Conservation (phyloP, 768 basidiomycete genomes). For the Rhizopogon vulgaris region DNA sequence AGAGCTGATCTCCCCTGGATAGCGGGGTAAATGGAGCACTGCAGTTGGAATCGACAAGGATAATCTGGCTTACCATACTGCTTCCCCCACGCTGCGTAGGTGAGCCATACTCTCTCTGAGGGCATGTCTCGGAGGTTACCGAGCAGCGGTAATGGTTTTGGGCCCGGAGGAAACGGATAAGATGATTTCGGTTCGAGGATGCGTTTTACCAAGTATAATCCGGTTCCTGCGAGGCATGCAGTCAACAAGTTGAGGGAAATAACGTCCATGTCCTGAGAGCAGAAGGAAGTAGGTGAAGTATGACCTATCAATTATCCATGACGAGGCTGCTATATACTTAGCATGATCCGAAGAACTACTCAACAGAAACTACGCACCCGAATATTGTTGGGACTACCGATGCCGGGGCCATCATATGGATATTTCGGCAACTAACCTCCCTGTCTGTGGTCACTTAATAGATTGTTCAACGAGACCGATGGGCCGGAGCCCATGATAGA, state of each 20-base stretch:
- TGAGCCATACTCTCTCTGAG: slow-evolving; percentile 14
- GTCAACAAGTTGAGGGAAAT: neutral
- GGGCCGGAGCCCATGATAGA: too few relatives aligned
- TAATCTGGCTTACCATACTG: slow-evolving; percentile 2
- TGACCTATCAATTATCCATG: too few relatives aligned
- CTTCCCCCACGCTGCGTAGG: slow-evolving; percentile 16
- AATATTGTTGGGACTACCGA: too few relatives aligned
- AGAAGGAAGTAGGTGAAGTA: too few relatives aligned
- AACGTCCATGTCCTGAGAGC: too few relatives aligned
- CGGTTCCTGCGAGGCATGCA: neutral
- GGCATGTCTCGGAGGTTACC: slow-evolving; percentile 21
- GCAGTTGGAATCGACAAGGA: neutral
- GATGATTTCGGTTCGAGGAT: neutral
- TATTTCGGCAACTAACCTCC: too few relatives aligned
- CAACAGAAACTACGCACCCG: too few relatives aligned
- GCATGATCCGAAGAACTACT: too few relatives aligned
- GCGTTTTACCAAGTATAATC: neutral
- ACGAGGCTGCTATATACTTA: too few relatives aligned
- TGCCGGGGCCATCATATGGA: too few relatives aligned
- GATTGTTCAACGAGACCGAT: too few relatives aligned
- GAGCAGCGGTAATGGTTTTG: slow-evolving; percentile 16
- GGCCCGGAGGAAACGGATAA: slow-evolving; percentile 23
- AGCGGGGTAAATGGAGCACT: neutral
- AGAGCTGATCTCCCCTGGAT: slow-evolving; percentile 21
- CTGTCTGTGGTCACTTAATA: too few relatives aligned